Base-by-base conservation (phyloP, 1,284 basidiomycete species). In the Trichosporon asahii region DNA sequence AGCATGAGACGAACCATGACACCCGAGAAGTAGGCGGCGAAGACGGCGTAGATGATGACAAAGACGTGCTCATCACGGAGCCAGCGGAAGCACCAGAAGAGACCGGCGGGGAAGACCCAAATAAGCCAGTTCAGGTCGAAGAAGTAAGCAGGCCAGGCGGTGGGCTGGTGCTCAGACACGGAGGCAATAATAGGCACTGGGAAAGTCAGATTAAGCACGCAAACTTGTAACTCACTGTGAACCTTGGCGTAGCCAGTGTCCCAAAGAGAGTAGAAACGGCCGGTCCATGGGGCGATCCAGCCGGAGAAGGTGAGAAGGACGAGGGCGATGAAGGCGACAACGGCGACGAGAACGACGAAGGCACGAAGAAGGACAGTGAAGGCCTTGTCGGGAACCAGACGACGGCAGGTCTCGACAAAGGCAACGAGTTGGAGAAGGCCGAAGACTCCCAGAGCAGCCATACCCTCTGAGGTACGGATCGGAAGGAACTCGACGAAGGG, bases 401-500 rank as follows among this genome's bases (percentile, higher is more conserved):
- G 89, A 68, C 95, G 88, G 55, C 98, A 90, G 21, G 96, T 88
- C 80, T 96, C 91, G 46, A 90, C 90, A 79, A 99, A 98, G 0
- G 96, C 94, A 69, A 99, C 90, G 75, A 99, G 92, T 84, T 99
- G 97, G 68, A 99, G 86, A 25, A 99, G 88, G 67, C 97, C 97
- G 78, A 99, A 99, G 35, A 99, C 94, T 77, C 94, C 96, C 69
- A 99, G 88, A 1, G 97, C 95, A 7, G 93, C 95, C 96, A 99
- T 99, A 84, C 99, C 97, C 85, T 99, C 97, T 75, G 93, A 95
- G 0, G 97, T 99, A 64, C 91, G 88, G 44, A 99, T 91, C n/a
- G 97, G 97, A 78, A 98, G 94, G 88, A 98, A 99, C 46, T 96
- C 96, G 74, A 99, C 97, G 79, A 99, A 99, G 2, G 97, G 97